Conservation (phyloP, 257 asterid species). For the Solanum etuberosum region DNA sequence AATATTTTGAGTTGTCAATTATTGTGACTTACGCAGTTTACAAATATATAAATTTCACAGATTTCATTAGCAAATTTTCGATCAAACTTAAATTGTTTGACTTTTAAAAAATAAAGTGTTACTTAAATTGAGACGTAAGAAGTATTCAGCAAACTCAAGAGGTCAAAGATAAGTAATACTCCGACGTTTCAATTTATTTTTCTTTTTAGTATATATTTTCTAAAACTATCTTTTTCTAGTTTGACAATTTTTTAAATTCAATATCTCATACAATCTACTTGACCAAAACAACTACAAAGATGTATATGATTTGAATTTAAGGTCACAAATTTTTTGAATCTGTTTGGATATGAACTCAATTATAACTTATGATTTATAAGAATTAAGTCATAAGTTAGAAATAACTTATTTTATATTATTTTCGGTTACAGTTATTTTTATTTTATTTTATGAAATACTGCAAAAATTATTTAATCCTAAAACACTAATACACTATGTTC, state of each 20-base stretch:
- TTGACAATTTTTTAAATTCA: not conserved
- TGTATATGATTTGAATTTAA: too few species aligned
- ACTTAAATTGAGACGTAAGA: too few species aligned
- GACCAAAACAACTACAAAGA: not conserved
- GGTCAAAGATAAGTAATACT: not conserved
- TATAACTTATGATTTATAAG: not conserved
- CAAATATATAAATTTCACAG: too few species aligned
- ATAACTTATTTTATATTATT: too few species aligned
- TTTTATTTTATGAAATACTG: not conserved
- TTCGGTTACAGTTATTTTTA: too few species aligned
- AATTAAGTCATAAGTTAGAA: too few species aligned
- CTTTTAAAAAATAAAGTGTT: too few species aligned
- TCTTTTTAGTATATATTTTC: too few species aligned
- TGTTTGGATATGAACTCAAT: not conserved
- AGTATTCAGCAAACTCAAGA: not conserved
- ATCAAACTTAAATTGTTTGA: too few species aligned
- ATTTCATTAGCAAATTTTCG: too few species aligned
- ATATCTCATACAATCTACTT: not conserved
- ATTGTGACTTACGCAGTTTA: too few species aligned
- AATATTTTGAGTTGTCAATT: too few species aligned
- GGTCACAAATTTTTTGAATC: not conserved
- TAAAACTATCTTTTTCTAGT: accelerated
- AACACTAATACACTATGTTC: not conserved
- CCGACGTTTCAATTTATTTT: not conserved
- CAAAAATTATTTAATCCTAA: not conserved